Conservation (phyloP, 2,329 filamentous ascomycete genomes). For the Aphanocladium album region DNA sequence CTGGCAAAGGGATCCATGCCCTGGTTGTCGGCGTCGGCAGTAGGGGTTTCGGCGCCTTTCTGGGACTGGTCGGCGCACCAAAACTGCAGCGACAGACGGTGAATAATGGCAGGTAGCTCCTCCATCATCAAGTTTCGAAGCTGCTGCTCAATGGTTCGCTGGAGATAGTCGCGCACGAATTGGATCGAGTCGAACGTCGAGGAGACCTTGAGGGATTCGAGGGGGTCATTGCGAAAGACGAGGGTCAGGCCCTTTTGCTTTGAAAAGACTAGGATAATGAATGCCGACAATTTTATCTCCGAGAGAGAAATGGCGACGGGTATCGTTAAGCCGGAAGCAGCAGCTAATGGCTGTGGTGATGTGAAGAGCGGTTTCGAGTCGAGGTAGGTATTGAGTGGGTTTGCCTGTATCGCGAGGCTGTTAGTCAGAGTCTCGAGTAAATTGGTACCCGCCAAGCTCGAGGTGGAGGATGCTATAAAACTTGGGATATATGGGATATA, state of each 20-base stretch:
- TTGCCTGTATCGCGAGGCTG: constrained; percentile 54
- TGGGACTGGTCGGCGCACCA: constrained; percentile 78
- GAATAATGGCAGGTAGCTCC: constrained; percentile 92
- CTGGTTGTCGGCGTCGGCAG: constrained; percentile 49
- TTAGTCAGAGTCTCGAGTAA: constrained; percentile 5
- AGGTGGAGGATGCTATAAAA: constrained; percentile 5
- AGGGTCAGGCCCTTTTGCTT: constrained; percentile 95
- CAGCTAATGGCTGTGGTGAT: constrained; percentile 86
- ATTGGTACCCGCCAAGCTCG: neutral
- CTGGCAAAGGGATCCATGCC: constrained; percentile 76
- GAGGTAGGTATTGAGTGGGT: constrained; percentile 93
- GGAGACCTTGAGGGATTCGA: constrained; percentile 96
- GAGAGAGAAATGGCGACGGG: constrained; percentile 96
- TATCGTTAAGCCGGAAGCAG: constrained; percentile 87
- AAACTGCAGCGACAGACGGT: constrained; percentile 78
- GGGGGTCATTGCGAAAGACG: constrained; percentile 95
- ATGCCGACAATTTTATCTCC: constrained; percentile 90
- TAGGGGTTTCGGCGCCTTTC: constrained; percentile 43
- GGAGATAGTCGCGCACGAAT: constrained; percentile 94
- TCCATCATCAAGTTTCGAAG: constrained; percentile 95
- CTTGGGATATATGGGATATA: neutral
- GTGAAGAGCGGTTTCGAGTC: constrained; percentile 88
- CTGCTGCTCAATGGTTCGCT: constrained; percentile 92
- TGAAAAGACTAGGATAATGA: constrained; percentile 96
- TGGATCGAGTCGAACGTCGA: constrained; percentile 99